These are phyloP conservation scores for Botrytis galanthina DNA, from an alignment of 2,329 filamentous ascomycete genomes.

Conservation along the genomic window DNA sequence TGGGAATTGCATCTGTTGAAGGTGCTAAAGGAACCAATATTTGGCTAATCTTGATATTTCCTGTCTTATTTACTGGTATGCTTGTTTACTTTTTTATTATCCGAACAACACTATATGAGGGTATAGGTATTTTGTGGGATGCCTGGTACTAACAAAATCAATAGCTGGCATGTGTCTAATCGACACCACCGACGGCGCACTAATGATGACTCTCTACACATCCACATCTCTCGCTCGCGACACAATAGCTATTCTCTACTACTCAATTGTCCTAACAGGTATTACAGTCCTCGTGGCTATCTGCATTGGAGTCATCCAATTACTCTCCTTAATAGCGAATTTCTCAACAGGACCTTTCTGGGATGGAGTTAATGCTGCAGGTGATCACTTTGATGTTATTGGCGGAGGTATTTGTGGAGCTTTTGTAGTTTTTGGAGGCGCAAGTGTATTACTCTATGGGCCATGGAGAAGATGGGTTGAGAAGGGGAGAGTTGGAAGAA, in stretches of 20 bases:
- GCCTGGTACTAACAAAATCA: not conserved
- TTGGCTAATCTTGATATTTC: slow-evolving; percentile 93
- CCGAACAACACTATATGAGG: too few species aligned
- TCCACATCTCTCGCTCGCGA: slow-evolving; percentile 75
- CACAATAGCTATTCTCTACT: slow-evolving; percentile 87
- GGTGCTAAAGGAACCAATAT: slow-evolving; percentile 82
- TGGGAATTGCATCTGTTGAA: slow-evolving; percentile 87
- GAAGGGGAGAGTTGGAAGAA: not conserved
- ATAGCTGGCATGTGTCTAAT: slow-evolving; percentile 89
- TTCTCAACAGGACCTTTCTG: slow-evolving; percentile 79
- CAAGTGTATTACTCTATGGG: slow-evolving; percentile 65
- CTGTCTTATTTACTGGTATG: slow-evolving; percentile 78
- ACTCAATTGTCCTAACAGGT: slow-evolving; percentile 54
- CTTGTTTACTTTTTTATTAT: slow-evolving; percentile 2
- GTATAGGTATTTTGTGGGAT: too few species aligned
- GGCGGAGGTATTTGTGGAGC: slow-evolving; percentile 83
- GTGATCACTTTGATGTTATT: slow-evolving; percentile 81
- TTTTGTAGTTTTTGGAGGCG: slow-evolving; percentile 72
- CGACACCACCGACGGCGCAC: slow-evolving; percentile 86
- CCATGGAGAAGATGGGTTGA: slow-evolving; percentile 69
- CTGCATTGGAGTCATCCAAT: slow-evolving; percentile 81
- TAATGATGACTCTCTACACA: slow-evolving; percentile 94
- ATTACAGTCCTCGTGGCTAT: slow-evolving; percentile 40
- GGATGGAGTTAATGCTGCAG: slow-evolving; percentile 75
- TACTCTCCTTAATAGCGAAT: slow-evolving; percentile 75